Base-by-base conservation (phyloP, 108 stramenopile genomes). In the Parmales sp. region DNA sequence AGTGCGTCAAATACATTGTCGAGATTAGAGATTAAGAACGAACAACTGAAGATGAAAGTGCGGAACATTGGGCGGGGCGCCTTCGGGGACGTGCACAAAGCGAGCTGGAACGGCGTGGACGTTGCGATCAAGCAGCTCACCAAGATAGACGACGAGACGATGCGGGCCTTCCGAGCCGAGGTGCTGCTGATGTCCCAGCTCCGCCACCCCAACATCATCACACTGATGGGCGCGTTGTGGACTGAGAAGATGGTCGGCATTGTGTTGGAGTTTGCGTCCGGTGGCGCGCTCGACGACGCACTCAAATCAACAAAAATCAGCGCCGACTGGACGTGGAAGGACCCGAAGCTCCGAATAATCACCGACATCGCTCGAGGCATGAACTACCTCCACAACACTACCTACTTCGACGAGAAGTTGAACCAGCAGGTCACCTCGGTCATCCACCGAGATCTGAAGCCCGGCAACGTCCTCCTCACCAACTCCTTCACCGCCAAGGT, bases 171-270 rank as follows among this genome's bases (percentile, higher is more conserved):
- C 31, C 54, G 31, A 34, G 54, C 29, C 63, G 80, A 81, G 64
- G 60, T 81, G 1, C 45, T 51, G 39, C 74, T 81, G 36, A 72
- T 81, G 80, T 37, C 2, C 16, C 2, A 37, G 25, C 60, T 81
- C 16, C n/a, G 44, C 1, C 80, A 81, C 64, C 54, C 70, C n/a
- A 76, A 75, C 65, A 78, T 81, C 23, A 74, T 81, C 19, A 37
- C 38, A 7, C 67, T 78, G n/a, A 22, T 75, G 28, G 80, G 76
- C 13, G 80, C 77, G 0, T 75, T 71, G 54, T 69, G 65, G 74
- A 45, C 23, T 23, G 68, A 72, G 7, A 74, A 77, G 4, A 18
- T 64, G 9, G 34, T 78, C 19, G 75, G 50, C 48, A 66, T 81
- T 39, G 71, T 71, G 41, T 71, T 75, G 74, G 74, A 75, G 63